Evolutionary conservation across 331 rosid species (phyloP).

Genomic region (Phaseolus coccineus): DNA sequence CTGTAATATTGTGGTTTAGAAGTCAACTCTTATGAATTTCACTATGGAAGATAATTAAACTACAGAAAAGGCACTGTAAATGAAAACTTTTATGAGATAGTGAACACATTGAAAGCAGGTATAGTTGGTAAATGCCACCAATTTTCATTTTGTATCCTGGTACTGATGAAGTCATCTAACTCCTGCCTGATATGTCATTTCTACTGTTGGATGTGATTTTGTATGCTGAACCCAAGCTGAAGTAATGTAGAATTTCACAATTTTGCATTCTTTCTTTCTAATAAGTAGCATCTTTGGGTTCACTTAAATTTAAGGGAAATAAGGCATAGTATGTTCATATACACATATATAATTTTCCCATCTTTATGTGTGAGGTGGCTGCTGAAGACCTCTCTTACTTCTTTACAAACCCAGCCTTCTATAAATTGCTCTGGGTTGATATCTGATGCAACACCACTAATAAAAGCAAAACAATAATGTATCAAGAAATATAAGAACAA

Average conservation of each 20-base stretch:
- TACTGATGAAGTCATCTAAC: slow-evolving; percentile 1
- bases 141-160: not conserved
- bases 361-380: not conserved
- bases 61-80: not conserved
- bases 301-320: slow-evolving; percentile 9
- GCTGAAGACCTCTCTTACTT: not conserved
- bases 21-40: slow-evolving; percentile 2
- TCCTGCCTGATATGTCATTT: slow-evolving; percentile 8
- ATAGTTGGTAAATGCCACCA: not conserved
- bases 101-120: not conserved
- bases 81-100: not conserved
- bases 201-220: not conserved
- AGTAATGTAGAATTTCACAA: not conserved
- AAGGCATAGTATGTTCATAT: not conserved
- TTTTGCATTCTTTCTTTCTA: slow-evolving; percentile 7
- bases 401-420: not conserved
- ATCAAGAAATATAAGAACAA: not conserved
- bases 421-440: not conserved
- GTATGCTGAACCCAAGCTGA: not conserved
- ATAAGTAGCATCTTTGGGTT: not conserved
- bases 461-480: not conserved
- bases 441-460: not conserved
- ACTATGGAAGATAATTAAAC: not conserved
- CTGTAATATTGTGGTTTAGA: not conserved
- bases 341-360: not conserved